These are phyloP conservation scores for Intubia oerlemansii DNA, from an alignment of 2,329 filamentous ascomycete species.

Conservation along the genomic window DNA sequence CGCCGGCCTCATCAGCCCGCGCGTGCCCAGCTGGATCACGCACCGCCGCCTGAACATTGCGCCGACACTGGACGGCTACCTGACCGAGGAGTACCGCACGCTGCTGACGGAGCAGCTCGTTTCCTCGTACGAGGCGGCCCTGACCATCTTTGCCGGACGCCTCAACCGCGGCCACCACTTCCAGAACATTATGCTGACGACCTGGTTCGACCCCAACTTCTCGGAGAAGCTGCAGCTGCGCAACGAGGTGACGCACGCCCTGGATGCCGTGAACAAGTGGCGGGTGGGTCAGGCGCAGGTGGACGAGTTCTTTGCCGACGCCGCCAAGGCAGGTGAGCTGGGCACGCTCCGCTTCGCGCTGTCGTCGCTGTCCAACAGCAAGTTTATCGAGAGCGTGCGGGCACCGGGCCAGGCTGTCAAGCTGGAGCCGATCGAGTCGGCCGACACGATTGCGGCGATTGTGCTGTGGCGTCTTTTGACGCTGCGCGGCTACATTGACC, in stretches of 20 bases:
- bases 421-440: conserved; percentile 29
- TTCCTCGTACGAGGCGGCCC: conserved; percentile 51
- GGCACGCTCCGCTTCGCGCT: conserved; percentile 38
- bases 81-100: conserved; percentile 58
- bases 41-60: conserved; percentile 57
- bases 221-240: conserved; percentile 46
- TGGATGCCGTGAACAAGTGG: conserved; percentile 37
- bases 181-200: conserved; percentile 54
- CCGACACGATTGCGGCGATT: conserved; percentile 49
- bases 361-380: conserved; percentile 42
- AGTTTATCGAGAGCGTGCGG: conserved; percentile 32
- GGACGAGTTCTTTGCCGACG: conserved; percentile 24
- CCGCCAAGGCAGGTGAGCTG: conserved; percentile 11
- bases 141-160: conserved; percentile 58
- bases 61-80: conserved; percentile 70
- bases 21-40: conserved; percentile 64
- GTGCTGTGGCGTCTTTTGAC: conserved; percentile 78
- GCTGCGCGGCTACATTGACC: conserved; percentile 65
- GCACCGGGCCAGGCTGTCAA: conserved; percentile 42
- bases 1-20: conserved; percentile 56
- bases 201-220: conserved; percentile 63
- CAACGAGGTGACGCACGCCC: conserved; percentile 24
- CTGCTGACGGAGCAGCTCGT: conserved; percentile 57
- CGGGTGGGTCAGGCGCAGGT: conserved; percentile 42
- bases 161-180: conserved; percentile 69